Conservation (phyloP, 768 basidiomycete genomes). For the Collybiopsis luxurians region DNA sequence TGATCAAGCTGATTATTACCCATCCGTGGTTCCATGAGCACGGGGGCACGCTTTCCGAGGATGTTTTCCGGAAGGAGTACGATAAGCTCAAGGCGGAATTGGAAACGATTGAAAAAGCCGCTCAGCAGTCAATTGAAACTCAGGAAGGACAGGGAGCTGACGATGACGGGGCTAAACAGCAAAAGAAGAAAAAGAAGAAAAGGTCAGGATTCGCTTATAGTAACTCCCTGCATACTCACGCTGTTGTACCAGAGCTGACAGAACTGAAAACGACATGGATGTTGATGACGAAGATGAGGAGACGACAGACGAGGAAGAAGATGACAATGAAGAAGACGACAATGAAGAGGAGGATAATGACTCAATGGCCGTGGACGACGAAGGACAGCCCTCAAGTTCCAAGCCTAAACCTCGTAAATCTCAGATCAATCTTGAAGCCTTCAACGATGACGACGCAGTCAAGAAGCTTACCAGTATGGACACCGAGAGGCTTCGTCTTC, state of each 20-base stretch:
- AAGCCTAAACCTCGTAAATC: conserved; percentile 63
- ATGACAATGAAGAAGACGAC: conserved; percentile 33
- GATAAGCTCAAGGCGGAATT: conserved; percentile 59
- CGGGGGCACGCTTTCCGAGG: conserved; percentile 73
- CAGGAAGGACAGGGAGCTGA: conserved; percentile 35
- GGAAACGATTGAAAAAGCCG: conserved; percentile 61
- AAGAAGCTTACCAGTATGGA: conserved; percentile 67
- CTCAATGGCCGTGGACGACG: conserved; percentile 39
- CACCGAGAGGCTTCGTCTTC: conserved; percentile 62
- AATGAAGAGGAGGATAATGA: conserved; percentile 28
- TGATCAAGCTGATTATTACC: conserved; percentile 74
- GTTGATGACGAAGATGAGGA: conserved; percentile 26
- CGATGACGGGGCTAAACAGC: conserved; percentile 21
- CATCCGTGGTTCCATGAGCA: conserved; percentile 88
- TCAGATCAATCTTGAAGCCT: conserved; percentile 68
- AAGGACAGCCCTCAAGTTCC: conserved; percentile 22
- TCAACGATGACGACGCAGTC: conserved; percentile 68
- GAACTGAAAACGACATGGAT: conserved; percentile 20
- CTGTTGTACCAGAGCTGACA: background rate
- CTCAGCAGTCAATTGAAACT: conserved; percentile 56
- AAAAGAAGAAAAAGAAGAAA: conserved; percentile 26
- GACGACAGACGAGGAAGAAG: conserved; percentile 26
- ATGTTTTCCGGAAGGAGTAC: conserved; percentile 75
- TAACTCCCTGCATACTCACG: background rate
- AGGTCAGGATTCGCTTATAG: conserved; percentile 1